phyloP scores from a whole-genome alignment of 257 asterid species.

The Solanum sitiens region DNA sequence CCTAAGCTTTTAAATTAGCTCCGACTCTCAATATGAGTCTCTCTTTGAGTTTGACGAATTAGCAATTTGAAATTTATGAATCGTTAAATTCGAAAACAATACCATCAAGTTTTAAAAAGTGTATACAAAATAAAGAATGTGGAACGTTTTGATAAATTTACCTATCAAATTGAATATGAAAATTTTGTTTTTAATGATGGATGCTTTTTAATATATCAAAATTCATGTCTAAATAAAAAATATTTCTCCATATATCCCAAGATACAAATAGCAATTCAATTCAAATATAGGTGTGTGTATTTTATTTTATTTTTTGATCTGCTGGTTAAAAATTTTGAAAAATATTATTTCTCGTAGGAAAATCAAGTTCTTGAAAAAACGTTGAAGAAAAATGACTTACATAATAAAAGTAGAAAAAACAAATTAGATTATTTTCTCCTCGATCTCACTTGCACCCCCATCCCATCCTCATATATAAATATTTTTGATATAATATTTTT shows the following conservation, averaged over 20 bases:
- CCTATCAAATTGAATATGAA: background rate
- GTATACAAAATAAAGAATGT: background rate
- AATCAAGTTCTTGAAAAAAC: background rate
- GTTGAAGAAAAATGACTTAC: no score
- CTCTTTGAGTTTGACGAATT: accelerated
- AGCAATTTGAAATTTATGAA: background rate
- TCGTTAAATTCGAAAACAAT: no score
- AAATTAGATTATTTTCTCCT: background rate
- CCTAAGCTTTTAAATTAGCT: no score
- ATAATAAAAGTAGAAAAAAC: no score
- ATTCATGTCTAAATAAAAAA: background rate
- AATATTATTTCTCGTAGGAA: no score
- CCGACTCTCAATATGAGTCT: background rate
- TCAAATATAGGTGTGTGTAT: background rate
- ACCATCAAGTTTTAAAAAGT: no score
- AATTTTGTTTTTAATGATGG: no score
- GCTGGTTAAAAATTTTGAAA: background rate
- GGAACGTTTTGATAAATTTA: background rate
- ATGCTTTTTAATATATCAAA: background rate
- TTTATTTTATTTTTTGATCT: no score
- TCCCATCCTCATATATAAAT: background rate
- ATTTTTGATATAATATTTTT: no score
- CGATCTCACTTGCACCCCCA: background rate
- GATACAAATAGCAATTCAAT: background rate
- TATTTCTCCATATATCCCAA: background rate